These are phyloP conservation scores for Suhomyces ambrosiae DNA, from an alignment of 1,139 yeast genomes.

Conservation along the genomic window DNA sequence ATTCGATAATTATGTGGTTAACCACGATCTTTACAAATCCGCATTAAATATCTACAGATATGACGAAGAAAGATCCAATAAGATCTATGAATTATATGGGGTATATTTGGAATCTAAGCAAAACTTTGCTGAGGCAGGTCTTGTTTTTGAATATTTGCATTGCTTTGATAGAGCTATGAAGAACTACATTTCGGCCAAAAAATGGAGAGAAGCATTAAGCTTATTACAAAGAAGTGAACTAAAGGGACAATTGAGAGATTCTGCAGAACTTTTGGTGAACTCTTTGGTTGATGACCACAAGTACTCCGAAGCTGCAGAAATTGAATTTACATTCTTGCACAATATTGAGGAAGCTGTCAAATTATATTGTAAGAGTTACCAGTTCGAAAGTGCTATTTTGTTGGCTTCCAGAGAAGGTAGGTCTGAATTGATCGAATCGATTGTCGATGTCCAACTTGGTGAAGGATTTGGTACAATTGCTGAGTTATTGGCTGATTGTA, in stretches of 20 bases:
- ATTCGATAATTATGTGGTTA: constrained; percentile 66
- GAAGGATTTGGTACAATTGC: constrained; percentile 90
- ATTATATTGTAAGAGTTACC: constrained; percentile 73
- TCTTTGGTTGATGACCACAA: constrained; percentile 68
- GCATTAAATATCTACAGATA: constrained; percentile 69
- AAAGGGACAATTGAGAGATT: constrained; percentile 37
- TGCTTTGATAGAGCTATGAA: constrained; percentile 63
- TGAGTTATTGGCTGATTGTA: constrained; percentile 89
- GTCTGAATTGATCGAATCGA: constrained; percentile 51
- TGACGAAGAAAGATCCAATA: constrained; percentile 55
- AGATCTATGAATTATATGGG: constrained; percentile 65
- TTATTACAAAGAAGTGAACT: constrained; percentile 48
- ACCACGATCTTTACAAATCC: constrained; percentile 70
- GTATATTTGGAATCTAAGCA: constrained; percentile 54
- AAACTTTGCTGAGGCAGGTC: constrained; percentile 71
- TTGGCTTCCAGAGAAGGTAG: constrained; percentile 50
- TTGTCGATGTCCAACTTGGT: constrained; percentile 72
- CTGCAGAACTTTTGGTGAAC: constrained; percentile 61
- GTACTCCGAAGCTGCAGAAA: constrained; percentile 82
- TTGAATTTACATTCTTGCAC: constrained; percentile 63
- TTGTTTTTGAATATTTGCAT: constrained; percentile 71
- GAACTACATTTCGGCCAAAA: constrained; percentile 66
- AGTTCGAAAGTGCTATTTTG: constrained; percentile 75
- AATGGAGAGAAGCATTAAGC: constrained; percentile 84
- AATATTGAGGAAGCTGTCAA: constrained; percentile 64